Conservation (phyloP, 208 protist species). For the Crithidia expoeki region DNA sequence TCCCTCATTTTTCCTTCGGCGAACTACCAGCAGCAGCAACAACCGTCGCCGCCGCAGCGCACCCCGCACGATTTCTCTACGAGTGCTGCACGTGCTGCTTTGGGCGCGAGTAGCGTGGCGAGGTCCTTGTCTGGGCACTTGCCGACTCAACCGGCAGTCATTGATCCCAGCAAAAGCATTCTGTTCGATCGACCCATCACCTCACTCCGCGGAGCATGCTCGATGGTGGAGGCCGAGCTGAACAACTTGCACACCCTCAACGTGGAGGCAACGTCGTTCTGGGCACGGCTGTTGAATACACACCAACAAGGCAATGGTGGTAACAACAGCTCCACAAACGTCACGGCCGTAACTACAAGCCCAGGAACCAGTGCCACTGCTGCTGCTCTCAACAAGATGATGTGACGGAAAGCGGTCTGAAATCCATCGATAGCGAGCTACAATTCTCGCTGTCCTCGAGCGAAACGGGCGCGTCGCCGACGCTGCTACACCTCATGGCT, state of each 20-base stretch:
- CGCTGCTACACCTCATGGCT: conserved; percentile 22
- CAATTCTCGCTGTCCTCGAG: background rate
- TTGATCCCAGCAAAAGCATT: background rate
- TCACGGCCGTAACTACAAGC: background rate
- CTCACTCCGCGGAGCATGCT: conserved; percentile 22
- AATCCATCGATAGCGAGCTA: conserved; percentile 4
- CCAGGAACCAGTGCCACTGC: background rate
- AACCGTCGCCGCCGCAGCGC: background rate
- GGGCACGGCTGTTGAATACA: conserved; percentile 29
- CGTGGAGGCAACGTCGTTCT: conserved; percentile 25
- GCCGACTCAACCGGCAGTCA: background rate
- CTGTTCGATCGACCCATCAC: conserved; percentile 24
- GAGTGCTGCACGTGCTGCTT: background rate
- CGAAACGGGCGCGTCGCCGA: conserved; percentile 6
- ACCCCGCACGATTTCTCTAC: background rate
- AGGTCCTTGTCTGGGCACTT: background rate
- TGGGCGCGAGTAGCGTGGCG: background rate
- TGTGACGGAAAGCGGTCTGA: conserved; percentile 1
- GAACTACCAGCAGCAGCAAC: background rate
- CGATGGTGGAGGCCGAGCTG: conserved; percentile 34
- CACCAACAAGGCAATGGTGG: background rate
- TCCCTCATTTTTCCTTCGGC: conserved; percentile 2
- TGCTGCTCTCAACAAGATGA: background rate
- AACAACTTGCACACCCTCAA: conserved; percentile 14
- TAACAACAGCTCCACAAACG: too few relatives aligned